phyloP scores from a whole-genome alignment of 2,329 filamentous ascomycete species.

The Colletotrichum tanaceti region DNA sequence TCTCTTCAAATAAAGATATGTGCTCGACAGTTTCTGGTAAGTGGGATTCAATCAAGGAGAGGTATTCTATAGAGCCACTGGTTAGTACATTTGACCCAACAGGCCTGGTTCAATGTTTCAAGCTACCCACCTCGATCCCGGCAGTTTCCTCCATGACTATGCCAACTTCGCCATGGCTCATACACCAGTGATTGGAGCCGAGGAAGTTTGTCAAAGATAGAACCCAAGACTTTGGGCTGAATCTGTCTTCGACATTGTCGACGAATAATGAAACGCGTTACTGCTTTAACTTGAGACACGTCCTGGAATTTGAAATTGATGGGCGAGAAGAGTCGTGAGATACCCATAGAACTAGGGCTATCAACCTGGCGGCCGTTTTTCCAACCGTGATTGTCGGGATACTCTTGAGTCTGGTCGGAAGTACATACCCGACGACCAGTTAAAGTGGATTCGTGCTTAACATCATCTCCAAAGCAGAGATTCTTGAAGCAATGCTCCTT shows the following conservation, averaged over 20 bases:
- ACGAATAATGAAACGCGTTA: conserved; percentile 49
- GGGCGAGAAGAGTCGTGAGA: conserved; percentile 45
- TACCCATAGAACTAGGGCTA: conserved; percentile 43
- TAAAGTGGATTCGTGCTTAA: conserved; percentile 36
- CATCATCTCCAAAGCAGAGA: conserved; percentile 42
- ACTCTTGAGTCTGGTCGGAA: conserved; percentile 38
- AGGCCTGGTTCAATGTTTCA: no score
- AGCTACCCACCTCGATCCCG: no score
- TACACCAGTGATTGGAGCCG: conserved; percentile 47
- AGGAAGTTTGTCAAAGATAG: conserved; percentile 44
- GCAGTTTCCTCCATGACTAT: not conserved
- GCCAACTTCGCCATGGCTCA: conserved; percentile 50
- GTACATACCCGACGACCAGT: not conserved
- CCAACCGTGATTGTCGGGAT: conserved; percentile 48
- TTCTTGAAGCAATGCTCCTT: conserved; percentile 50
- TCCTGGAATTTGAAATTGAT: conserved; percentile 31
- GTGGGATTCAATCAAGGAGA: conserved; percentile 23
- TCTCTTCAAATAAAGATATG: conserved; percentile 47
- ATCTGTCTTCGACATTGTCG: conserved; percentile 50
- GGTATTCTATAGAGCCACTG: not conserved
- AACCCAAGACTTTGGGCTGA: conserved; percentile 28
- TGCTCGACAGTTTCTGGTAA: conserved; percentile 43
- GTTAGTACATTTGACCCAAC: no score
- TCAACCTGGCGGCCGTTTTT: conserved; percentile 43
- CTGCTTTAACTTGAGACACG: conserved; percentile 45